Conservation (phyloP, 116 monocot genomes). For the Cymodocea nodosa region DNA sequence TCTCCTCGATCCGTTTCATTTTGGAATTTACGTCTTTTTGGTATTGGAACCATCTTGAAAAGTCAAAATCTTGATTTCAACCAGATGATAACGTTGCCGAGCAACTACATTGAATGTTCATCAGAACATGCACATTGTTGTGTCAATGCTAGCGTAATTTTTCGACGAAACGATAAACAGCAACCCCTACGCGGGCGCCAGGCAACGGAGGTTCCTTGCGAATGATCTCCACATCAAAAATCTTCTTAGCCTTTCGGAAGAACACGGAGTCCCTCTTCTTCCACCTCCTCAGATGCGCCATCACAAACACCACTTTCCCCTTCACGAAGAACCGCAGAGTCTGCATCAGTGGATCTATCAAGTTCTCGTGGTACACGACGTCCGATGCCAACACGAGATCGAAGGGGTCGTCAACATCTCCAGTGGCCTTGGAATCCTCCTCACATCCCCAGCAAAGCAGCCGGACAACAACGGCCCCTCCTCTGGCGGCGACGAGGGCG, state of each 20-base stretch:
- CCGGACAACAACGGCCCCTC: conserved; percentile 38
- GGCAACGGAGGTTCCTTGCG: too few relatives aligned
- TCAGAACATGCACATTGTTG: too few relatives aligned
- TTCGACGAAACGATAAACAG: too few relatives aligned
- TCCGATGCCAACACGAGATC: conserved; percentile 68
- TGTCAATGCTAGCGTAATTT: too few relatives aligned
- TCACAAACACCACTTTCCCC: conserved; percentile 54
- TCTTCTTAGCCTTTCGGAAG: conserved; percentile 63
- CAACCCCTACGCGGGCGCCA: too few relatives aligned
- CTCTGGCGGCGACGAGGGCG: conserved; percentile 22
- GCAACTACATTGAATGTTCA: too few relatives aligned
- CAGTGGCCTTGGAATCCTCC: conserved; percentile 13
- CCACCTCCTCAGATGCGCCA: conserved; percentile 96
- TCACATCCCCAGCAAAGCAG: conserved; percentile 51
- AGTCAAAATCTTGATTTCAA: too few relatives aligned
- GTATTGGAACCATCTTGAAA: too few relatives aligned
- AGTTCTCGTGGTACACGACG: conserved; percentile 64
- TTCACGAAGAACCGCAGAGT: conserved; percentile 48
- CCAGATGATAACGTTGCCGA: too few relatives aligned
- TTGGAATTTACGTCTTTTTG: too few relatives aligned
- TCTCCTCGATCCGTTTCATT: too few relatives aligned
- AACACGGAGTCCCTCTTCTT: conserved; percentile 66
- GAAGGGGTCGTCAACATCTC: conserved; percentile 6
- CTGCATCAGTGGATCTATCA: conserved; percentile 57
- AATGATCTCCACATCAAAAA: conserved; percentile 29